Conservation (phyloP, 805 yeast species). For the Pichia cephalocereana region DNA sequence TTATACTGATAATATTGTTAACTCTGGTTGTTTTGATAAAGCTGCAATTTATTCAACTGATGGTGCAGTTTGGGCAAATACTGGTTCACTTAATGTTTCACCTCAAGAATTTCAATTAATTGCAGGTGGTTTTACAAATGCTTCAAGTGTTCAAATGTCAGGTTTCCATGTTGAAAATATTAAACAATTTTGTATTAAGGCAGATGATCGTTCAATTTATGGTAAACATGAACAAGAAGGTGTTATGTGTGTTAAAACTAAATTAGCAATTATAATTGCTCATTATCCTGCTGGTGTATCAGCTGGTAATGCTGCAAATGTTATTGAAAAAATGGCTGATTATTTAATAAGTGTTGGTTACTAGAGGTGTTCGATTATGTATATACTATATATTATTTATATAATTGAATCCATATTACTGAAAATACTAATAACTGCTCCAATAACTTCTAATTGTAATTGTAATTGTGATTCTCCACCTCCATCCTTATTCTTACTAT, state of each 20-base stretch:
- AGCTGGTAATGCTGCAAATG: slow-evolving; percentile 91
- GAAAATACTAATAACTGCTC: slow-evolving; percentile 86
- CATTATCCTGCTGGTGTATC: slow-evolving; percentile 88
- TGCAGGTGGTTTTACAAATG: slow-evolving; percentile 73
- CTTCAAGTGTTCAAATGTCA: slow-evolving; percentile 67
- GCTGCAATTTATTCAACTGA: slow-evolving; percentile 92
- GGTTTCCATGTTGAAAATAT: slow-evolving; percentile 82
- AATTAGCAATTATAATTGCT: slow-evolving; percentile 86
- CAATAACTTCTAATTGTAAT: slow-evolving; percentile 76
- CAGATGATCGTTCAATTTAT: slow-evolving; percentile 88
- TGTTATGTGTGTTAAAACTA: slow-evolving; percentile 83
- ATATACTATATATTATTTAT: slow-evolving; percentile 31
- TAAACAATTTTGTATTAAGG: slow-evolving; percentile 81
- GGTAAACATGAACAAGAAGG: slow-evolving; percentile 90
- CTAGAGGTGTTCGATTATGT: too few relatives aligned
- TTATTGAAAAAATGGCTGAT: slow-evolving; percentile 93
- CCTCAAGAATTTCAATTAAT: slow-evolving; percentile 65
- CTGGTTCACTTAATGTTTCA: slow-evolving; percentile 55
- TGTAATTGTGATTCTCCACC: slow-evolving; percentile 25
- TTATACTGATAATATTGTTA: slow-evolving; percentile 87
- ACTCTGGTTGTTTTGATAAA: slow-evolving; percentile 80
- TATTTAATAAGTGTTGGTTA: slow-evolving; percentile 83
- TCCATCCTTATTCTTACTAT: too few relatives aligned
- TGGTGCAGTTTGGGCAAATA: slow-evolving; percentile 89
- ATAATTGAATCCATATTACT: slow-evolving; percentile 86